Evolutionary conservation across 2,329 filamentous ascomycete species (phyloP), one percentile per base, ranked within the genome.

Genomic region (Venturia effusa): DNA sequence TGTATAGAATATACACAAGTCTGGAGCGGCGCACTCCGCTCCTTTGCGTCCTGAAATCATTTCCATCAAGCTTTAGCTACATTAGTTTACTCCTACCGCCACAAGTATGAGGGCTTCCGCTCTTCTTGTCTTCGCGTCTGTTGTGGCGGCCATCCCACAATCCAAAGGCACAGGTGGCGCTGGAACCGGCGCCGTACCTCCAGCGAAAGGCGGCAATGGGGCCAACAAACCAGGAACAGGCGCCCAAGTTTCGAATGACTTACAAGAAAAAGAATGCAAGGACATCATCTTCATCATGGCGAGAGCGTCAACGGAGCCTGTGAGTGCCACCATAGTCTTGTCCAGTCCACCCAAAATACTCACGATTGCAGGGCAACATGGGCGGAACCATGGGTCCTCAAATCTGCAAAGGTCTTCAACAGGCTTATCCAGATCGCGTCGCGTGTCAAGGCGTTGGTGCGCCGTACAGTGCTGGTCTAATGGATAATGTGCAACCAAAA

Each of bases 391-490:
- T 48, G 73, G n/a, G 68, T 65, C 6, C 64, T 11, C 10, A 27
- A 7, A 11, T 62, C 22, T 64, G 63, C 59, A 51, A 39, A 39
- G 59, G 59, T 8, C 59, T 64, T 6, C 45, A 64, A 41, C 7
- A 30, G 5, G 32, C 24, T 6, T 64, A 43, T 24, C 34, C 34
- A 41, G 59, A 34, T 60, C 30, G 67, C 17, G 69, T 73, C 30
- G 72, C 70, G 57, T 73, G 79, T 27, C 79, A 81, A 67, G 79
- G 79, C 17, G 76, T 81, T 17, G 74, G 73, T 4, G 71, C 70
- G 40, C 74, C 75, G 6, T 81, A 81, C 69, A 69, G 64, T 1
- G 78, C 77, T 0, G 67, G 67, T 1, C 51, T 79, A 0, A 63
- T 68, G 0, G 70, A 72, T 30, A 80, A 80, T 66, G 70, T 72